These are phyloP conservation scores for Sclerotinia subarctica DNA, from an alignment of 2,329 filamentous ascomycete species.

Conservation along the genomic window DNA sequence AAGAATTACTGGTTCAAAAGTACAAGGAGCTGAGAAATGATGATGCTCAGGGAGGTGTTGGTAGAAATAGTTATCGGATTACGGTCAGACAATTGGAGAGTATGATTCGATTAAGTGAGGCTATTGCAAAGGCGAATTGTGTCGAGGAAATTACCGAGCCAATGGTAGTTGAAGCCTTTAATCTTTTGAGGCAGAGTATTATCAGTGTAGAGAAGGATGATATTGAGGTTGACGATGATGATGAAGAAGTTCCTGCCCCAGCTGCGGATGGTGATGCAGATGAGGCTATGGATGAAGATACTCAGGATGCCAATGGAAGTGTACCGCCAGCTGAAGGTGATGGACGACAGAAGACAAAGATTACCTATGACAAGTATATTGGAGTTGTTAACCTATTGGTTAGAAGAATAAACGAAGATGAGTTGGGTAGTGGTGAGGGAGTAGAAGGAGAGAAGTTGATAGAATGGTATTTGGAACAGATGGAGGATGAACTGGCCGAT, in stretches of 20 bases:
- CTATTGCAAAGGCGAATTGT: slow-evolving; percentile 98
- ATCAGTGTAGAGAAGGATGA: slow-evolving; percentile 96
- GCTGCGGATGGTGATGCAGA: slow-evolving; percentile 46
- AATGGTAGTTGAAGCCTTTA: slow-evolving; percentile 90
- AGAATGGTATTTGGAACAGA: slow-evolving; percentile 88
- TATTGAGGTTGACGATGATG: slow-evolving; percentile 58
- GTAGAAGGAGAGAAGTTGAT: slow-evolving; percentile 79
- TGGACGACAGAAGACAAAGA: slow-evolving; percentile 64
- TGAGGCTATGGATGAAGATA: slow-evolving; percentile 50
- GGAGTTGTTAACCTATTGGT: slow-evolving; percentile 85
- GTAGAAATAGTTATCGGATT: slow-evolving; percentile 94
- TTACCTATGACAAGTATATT: slow-evolving; percentile 94
- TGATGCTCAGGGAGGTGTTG: slow-evolving; percentile 89
- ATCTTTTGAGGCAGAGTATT: slow-evolving; percentile 88
- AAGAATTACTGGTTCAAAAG: slow-evolving; percentile 77
- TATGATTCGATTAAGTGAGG: slow-evolving; percentile 91
- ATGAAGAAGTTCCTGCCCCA: slow-evolving; percentile 41
- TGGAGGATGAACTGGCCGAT: slow-evolving; percentile 75
- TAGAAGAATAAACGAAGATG: slow-evolving; percentile 78
- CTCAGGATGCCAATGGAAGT: slow-evolving; percentile 39
- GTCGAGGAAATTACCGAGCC: slow-evolving; percentile 80
- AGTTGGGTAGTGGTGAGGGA: slow-evolving; percentile 71
- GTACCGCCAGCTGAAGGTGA: slow-evolving; percentile 28
- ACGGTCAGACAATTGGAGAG: slow-evolving; percentile 94
- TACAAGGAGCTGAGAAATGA: slow-evolving; percentile 95